A percentile compares a stretch with the other conserved stretches of the same genome.
phyloP scores from a whole-genome alignment of 345 rosid species.

The Odontarrhena argentea region DNA sequence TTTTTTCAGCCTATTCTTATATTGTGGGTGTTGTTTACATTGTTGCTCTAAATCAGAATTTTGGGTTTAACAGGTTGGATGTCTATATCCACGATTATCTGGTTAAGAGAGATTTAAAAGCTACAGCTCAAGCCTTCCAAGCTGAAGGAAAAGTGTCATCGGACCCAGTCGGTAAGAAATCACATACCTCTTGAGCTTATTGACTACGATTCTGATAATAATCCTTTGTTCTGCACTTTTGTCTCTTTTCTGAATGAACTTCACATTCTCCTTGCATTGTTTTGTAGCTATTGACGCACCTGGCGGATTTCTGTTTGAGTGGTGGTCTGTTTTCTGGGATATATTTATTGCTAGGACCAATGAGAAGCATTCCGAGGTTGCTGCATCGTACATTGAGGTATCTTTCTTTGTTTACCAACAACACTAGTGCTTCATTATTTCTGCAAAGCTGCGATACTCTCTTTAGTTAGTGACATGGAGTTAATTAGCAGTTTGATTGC shows the following conservation, averaged over 20 bases:
- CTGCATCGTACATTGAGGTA: conserved; percentile 98
- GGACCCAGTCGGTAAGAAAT: conserved; percentile 88
- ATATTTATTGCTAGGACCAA: conserved; percentile 98
- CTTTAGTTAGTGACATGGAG: conserved; percentile 4
- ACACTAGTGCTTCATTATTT: conserved; percentile 11
- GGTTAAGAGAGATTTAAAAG: conserved; percentile 92
- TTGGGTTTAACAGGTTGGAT: conserved; percentile 69
- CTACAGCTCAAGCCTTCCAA: conserved; percentile 97
- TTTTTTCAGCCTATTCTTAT: not conserved
- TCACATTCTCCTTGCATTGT: conserved; percentile 24
- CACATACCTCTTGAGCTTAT: conserved; percentile 28
- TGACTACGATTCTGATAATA: not conserved
- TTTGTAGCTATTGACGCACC: conserved; percentile 96
- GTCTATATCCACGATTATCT: conserved; percentile 97
- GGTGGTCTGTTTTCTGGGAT: conserved; percentile 99
- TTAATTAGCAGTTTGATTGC: conserved; percentile 20
- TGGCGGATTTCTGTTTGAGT: conserved; percentile 97
- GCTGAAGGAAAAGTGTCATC: conserved; percentile 97
- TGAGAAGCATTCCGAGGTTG: conserved; percentile 98
- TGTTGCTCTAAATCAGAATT: not conserved
- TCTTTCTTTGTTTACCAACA: conserved; percentile 18
- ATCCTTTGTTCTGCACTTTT: not conserved
- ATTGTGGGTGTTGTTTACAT: not conserved
- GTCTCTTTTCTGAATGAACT: not conserved
- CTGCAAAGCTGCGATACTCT: conserved; percentile 17